These are phyloP conservation scores for Ophiostoma tasmaniense DNA, from an alignment of 2,329 filamentous ascomycete species.

Conservation along the genomic window DNA sequence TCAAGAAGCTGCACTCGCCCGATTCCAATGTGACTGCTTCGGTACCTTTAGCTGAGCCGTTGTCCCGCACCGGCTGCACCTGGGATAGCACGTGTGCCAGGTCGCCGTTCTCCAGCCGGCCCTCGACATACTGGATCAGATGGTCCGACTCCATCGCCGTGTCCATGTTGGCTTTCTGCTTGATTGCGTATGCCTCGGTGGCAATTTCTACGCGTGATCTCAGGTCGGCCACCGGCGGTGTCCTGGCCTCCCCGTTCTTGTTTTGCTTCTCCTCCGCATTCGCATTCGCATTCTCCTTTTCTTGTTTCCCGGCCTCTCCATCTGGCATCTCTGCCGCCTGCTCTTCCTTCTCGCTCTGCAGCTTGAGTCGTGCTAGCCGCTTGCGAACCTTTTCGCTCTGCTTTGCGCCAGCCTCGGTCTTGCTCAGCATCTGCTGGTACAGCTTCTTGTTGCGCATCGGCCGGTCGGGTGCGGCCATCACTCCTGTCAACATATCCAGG, in stretches of 20 bases:
- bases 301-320: not conserved
- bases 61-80: constrained; percentile 45
- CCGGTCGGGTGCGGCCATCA: constrained; percentile 59
- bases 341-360: not conserved
- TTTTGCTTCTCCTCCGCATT: not conserved
- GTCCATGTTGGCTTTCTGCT: constrained; percentile 26
- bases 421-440: constrained; percentile 47
- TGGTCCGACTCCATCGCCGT: constrained; percentile 52
- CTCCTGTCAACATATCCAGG: constrained; percentile 73
- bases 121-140: constrained; percentile 68
- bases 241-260: not conserved
- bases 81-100: constrained; percentile 58
- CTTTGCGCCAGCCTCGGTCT: constrained; percentile 31
- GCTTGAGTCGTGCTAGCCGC: constrained; percentile 28
- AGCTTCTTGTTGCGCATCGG: constrained; percentile 78
- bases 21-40: not conserved
- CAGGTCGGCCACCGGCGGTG: constrained; percentile 15
- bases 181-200: constrained; percentile 10
- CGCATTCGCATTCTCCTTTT: not conserved
- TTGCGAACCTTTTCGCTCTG: constrained; percentile 34
- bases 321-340: not conserved
- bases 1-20: constrained; percentile 53
- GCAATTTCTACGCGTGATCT: constrained; percentile 15
- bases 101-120: constrained; percentile 64
- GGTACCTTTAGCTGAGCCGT: not conserved